These are phyloP conservation scores for Eleusine coracana DNA, from an alignment of 176 grass and related monocot genomes.

Conservation along the genomic window DNA sequence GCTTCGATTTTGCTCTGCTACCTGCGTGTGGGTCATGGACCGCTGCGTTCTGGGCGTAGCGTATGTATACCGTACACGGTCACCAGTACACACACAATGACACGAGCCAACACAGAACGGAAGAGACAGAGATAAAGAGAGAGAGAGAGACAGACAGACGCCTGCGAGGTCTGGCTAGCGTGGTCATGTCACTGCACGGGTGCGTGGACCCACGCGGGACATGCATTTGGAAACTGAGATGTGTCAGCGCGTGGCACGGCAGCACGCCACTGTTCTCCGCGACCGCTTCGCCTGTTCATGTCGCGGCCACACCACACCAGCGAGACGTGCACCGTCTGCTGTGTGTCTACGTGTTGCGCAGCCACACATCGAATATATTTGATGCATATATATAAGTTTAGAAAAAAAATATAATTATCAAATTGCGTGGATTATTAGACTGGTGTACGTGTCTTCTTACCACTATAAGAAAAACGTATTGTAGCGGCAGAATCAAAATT, in stretches of 20 bases:
- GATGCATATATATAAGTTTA: too few species aligned
- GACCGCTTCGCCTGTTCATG: neutral
- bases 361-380: too few species aligned
- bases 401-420: too few species aligned
- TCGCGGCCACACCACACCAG: neutral
- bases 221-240: slow-evolving; percentile 37
- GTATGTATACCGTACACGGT: neutral
- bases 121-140: neutral
- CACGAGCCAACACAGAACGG: too few species aligned
- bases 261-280: neutral
- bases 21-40: neutral
- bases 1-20: neutral
- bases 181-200: slow-evolving; percentile 38
- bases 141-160: neutral
- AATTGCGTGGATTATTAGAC: too few species aligned
- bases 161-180: neutral
- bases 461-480: too few species aligned
- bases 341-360: too few species aligned
- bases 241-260: slow-evolving; percentile 19
- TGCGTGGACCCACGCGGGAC: slow-evolving; percentile 16
- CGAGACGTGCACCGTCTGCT: neutral
- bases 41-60: neutral
- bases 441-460: too few species aligned
- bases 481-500: too few species aligned
- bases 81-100: neutral